Conservation (phyloP, 2,329 filamentous ascomycete genomes). For the Ophiognomonia clavigignenti-juglandacearum region DNA sequence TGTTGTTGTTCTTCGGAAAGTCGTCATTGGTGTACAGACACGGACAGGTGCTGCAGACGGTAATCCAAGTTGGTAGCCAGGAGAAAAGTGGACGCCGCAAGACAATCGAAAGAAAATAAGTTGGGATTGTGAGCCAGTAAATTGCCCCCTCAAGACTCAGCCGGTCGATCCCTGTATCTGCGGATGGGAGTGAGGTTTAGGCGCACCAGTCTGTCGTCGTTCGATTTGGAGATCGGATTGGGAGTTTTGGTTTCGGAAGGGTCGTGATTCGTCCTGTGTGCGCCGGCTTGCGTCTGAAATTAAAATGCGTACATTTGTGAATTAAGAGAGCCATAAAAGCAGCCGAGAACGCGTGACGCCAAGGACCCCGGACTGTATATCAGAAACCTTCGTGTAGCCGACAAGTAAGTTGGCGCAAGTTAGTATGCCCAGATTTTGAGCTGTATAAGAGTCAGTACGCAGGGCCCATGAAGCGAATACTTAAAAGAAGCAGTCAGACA, state of each 20-base stretch:
- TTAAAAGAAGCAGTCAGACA: not conserved
- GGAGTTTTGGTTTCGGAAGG: conserved; percentile 29
- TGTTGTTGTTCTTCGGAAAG: no score
- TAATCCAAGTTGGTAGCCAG: no score
- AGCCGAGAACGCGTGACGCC: conserved; percentile 23
- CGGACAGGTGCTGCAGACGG: no score
- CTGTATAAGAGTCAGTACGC: conserved; percentile 40
- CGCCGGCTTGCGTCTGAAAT: conserved; percentile 34
- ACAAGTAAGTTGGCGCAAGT: conserved; percentile 20
- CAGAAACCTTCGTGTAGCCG: conserved; percentile 21
- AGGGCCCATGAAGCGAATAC: not conserved
- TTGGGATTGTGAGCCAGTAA: no score
- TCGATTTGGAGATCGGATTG: conserved; percentile 23
- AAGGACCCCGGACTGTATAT: conserved; percentile 23
- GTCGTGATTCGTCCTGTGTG: conserved; percentile 44
- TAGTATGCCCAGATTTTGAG: conserved; percentile 88
- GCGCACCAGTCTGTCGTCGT: conserved; percentile 20
- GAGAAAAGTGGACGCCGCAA: no score
- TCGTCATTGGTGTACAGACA: no score
- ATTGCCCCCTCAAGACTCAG: conserved; percentile 5
- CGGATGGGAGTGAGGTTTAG: conserved; percentile 18
- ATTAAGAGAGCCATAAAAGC: conserved; percentile 32
- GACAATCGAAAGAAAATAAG: no score
- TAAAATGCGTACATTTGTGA: conserved; percentile 34
- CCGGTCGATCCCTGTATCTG: conserved; percentile 4